phyloP scores from a whole-genome alignment of 352 stramenopile genomes.

The Phytophthora citrophthora region DNA sequence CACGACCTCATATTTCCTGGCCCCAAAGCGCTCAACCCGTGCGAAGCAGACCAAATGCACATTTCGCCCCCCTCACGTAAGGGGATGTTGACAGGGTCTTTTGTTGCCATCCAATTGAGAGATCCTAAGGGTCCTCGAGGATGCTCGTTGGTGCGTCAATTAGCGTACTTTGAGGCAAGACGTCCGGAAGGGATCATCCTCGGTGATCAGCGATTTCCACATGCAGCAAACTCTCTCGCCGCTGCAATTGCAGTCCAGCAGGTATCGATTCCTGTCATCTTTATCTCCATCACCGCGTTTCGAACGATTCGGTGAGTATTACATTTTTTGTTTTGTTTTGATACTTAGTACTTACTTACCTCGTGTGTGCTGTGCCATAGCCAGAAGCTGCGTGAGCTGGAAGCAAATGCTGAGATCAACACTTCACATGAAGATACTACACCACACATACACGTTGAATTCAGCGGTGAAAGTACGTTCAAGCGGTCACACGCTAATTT shows the following conservation, averaged over 20 bases:
- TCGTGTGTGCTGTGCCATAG: slow-evolving; percentile 1
- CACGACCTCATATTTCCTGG: slow-evolving; percentile 44
- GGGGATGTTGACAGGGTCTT: slow-evolving; percentile 24
- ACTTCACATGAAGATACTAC: slow-evolving; percentile 13
- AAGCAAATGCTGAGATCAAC: slow-evolving; percentile 17
- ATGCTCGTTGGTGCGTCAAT: slow-evolving; percentile 51
- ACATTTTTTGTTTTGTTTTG: neutral
- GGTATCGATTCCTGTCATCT: slow-evolving; percentile 51
- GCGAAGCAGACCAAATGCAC: slow-evolving; percentile 32
- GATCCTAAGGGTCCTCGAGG: slow-evolving; percentile 16
- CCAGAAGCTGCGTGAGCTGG: slow-evolving; percentile 30
- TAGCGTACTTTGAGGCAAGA: slow-evolving; percentile 47
- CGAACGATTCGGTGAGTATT: slow-evolving; percentile 31
- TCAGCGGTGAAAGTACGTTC: slow-evolving; percentile 67
- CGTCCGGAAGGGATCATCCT: slow-evolving; percentile 56
- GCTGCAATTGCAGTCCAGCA: slow-evolving; percentile 31
- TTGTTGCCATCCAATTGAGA: slow-evolving; percentile 37
- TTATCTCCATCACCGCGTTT: slow-evolving; percentile 50
- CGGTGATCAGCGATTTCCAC: slow-evolving; percentile 39
- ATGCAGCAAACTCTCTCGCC: slow-evolving; percentile 20
- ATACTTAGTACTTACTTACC: neutral
- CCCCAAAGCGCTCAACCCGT: slow-evolving; percentile 39
- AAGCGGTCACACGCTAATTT: neutral
- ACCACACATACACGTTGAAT: slow-evolving; percentile 64
- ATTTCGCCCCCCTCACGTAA: slow-evolving; percentile 27